Base-by-base conservation (phyloP, 2,329 filamentous ascomycete species). In the Cryphonectria japonica region DNA sequence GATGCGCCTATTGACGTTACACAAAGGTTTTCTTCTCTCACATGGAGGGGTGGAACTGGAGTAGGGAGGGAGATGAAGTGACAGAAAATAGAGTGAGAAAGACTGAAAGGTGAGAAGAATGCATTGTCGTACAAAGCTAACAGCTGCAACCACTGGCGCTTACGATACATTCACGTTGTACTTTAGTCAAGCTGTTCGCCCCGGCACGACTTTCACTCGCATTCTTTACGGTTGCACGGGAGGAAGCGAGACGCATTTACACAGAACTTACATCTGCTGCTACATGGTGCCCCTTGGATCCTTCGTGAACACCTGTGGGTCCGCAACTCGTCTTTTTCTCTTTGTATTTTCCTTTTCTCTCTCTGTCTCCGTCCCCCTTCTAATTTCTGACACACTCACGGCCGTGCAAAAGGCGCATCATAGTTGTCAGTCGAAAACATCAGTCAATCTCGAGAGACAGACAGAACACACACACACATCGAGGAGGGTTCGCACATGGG, bases 121-220 rank as follows among this genome's bases (percentile, higher is more conserved):
- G n/a, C 14, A 16, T 29, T 32, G 57, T 61, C 59, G 59, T 61
- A 61, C 59, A 61, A 39, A 39, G 16, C 22, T 8, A 50, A 7
- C 46, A 50, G 46, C 3, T 50, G 46, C 46, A 11, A 61, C 59
- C 16, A 19, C 59, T 61, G 59, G 59, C 59, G 59, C 59, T 61
- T 61, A 61, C 59, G 59, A 39, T 61, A 61, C 59, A 61, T 61
- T 61, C 34, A n/a, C 59, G 22, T n/a, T 39, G 59, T 61, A 61
- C 59, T 61, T 61, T 61, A 11, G 59, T 61, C 9, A 37, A 7
- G 8, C 29, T 34, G 59, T 39, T 16, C 7, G 34, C 59, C 2
- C 19, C 19, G 19, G 34, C 7, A 39, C 14, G 19, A n/a, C 34
- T n/a, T 22, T 22, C 14, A 13, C 16, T 26, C 22, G 22, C 19